Evolutionary conservation across 106 monocot genomes (phyloP).

Genomic region (Dioscorea zingiberensis): DNA sequence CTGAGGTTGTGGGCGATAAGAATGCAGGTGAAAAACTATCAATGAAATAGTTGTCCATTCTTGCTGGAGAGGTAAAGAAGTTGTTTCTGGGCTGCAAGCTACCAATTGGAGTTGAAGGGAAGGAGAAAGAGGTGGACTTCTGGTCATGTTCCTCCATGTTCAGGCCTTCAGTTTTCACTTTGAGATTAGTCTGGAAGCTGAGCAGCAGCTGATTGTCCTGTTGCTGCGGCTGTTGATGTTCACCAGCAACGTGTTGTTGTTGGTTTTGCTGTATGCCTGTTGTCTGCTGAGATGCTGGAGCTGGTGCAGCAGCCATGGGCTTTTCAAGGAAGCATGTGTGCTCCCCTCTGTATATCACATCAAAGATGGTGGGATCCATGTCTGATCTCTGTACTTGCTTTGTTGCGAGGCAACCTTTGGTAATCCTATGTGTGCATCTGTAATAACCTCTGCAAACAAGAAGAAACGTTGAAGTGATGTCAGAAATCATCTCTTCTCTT

Average conservation of each 20-base stretch:
- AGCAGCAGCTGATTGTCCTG: constrained; percentile 10
- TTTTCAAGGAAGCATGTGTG: constrained; percentile 25
- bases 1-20: constrained; percentile 30
- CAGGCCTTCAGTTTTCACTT: constrained; percentile 16
- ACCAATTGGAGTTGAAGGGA: constrained; percentile 21
- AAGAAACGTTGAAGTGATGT: background rate
- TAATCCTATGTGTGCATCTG: constrained; percentile 30
- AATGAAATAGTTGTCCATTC: constrained; percentile 2
- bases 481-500: too few species aligned
- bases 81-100: constrained; percentile 6
- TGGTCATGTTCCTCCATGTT: background rate
- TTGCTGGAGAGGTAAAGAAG: constrained; percentile 17
- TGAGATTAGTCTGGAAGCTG: constrained; percentile 19
- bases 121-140: constrained; percentile 11
- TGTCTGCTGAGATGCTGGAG: background rate
- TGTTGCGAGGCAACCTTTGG: constrained; percentile 33
- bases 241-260: background rate
- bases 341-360: constrained; percentile 31
- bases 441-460: constrained; percentile 41
- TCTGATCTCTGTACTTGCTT: constrained; percentile 54
- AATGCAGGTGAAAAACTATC: constrained; percentile 11
- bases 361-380: constrained; percentile 24
- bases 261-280: background rate
- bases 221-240: background rate
- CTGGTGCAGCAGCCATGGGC: background rate